Evolutionary conservation across 1,284 basidiomycete species (phyloP).

Genomic region (Meira miltonrushii): DNA sequence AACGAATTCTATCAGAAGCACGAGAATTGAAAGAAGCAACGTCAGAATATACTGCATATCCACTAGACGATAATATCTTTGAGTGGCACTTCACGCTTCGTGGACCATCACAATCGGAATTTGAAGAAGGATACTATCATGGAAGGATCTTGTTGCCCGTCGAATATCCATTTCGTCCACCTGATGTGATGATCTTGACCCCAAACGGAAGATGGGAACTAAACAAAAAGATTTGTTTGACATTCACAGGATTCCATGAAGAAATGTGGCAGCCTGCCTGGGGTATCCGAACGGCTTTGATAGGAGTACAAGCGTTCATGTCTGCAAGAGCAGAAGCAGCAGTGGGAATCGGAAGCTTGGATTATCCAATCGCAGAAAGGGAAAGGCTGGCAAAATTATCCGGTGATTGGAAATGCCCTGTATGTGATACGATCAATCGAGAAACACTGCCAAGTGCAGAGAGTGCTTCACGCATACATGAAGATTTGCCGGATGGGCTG

Average conservation of each 20-base stretch:
- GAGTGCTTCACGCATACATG: neutral
- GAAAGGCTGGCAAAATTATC: slow-evolving; percentile 57
- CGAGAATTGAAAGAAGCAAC: slow-evolving; percentile 76
- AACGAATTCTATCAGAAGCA: slow-evolving; percentile 94
- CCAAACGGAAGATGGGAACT: slow-evolving; percentile 92
- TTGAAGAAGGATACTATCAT: slow-evolving; percentile 64
- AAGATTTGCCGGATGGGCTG: slow-evolving; percentile 8
- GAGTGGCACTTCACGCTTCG: slow-evolving; percentile 97
- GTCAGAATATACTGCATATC: slow-evolving; percentile 76
- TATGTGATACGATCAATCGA: neutral
- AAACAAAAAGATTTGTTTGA: slow-evolving; percentile 74
- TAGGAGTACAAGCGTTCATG: slow-evolving; percentile 53
- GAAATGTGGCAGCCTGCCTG: slow-evolving; percentile 94
- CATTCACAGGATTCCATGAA: slow-evolving; percentile 53
- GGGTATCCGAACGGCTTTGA: slow-evolving; percentile 82
- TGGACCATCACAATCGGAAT: slow-evolving; percentile 60
- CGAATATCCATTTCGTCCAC: slow-evolving; percentile 89
- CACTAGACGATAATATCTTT: slow-evolving; percentile 63
- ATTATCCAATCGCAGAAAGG: slow-evolving; percentile 79
- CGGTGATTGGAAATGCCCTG: slow-evolving; percentile 4
- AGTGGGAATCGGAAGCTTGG: slow-evolving; percentile 82
- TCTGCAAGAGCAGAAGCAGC: slow-evolving; percentile 61
- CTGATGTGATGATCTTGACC: slow-evolving; percentile 87
- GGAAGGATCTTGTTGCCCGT: slow-evolving; percentile 83
- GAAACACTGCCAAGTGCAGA: neutral